Percentiles rank a stretch among this genome's conserved stretches.
phyloP scores from a whole-genome alignment of 2,329 filamentous ascomycete species.

The Raffaelea albimanens region DNA sequence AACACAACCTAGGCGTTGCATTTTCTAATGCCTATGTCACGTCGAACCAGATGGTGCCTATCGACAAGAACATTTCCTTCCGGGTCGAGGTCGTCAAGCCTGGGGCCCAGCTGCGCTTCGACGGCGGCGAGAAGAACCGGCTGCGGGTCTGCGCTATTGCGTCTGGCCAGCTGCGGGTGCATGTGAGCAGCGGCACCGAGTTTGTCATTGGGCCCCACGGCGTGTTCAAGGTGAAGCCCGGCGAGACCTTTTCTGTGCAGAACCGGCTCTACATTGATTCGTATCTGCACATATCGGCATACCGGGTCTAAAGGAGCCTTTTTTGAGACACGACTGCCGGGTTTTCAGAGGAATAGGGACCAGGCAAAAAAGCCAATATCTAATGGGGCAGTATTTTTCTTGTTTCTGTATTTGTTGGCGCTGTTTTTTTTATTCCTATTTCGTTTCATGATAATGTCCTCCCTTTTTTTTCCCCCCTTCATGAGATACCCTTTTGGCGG shows the following conservation, averaged over 20 bases:
- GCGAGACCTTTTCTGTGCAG: slow-evolving; percentile 25
- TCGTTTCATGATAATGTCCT: not conserved
- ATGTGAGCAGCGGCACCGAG: slow-evolving; percentile 19
- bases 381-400: no score
- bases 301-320: not conserved
- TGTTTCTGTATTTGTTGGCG: not conserved
- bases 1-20: slow-evolving; percentile 22
- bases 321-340: not conserved
- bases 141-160: slow-evolving; percentile 20
- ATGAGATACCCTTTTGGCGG: not conserved
- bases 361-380: not conserved
- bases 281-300: slow-evolving; percentile 24
- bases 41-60: slow-evolving; percentile 13
- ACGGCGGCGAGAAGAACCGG: slow-evolving; percentile 5
- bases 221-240: slow-evolving; percentile 31
- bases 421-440: not conserved
- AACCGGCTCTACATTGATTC: slow-evolving; percentile 37
- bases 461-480: not conserved
- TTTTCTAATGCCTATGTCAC: slow-evolving; percentile 24
- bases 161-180: slow-evolving; percentile 20
- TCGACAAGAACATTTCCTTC: slow-evolving; percentile 18
- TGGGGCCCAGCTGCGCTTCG: slow-evolving; percentile 14
- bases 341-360: not conserved
- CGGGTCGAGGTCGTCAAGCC: slow-evolving; percentile 19
- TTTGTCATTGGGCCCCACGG: slow-evolving; percentile 34